A percentile compares a stretch with the other conserved stretches of the same genome.
phyloP scores from a whole-genome alignment of 805 yeast genomes.

The Brettanomyces custersianus region DNA sequence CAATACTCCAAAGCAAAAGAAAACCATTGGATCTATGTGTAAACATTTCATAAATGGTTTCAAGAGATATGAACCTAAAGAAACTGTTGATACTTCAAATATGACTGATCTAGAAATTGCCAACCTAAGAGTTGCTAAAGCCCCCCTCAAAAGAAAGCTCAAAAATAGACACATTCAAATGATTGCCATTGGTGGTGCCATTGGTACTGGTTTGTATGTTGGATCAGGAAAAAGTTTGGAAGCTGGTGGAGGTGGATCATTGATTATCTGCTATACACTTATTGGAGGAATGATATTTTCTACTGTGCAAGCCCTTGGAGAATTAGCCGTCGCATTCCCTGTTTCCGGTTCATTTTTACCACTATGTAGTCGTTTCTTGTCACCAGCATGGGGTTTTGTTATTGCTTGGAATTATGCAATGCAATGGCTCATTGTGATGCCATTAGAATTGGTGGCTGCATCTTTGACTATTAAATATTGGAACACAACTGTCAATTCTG shows the following conservation, averaged over 20 bases:
- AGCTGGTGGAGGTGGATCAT: conserved; percentile 68
- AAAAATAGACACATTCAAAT: conserved; percentile 63
- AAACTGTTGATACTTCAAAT: conserved; percentile 5
- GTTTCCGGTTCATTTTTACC: conserved; percentile 56
- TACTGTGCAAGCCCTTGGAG: conserved; percentile 60
- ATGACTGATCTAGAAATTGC: conserved; percentile 32
- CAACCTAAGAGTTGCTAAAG: conserved; percentile 36
- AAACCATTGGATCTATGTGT: too few species aligned
- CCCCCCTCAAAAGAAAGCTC: conserved; percentile 42
- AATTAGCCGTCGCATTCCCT: conserved; percentile 53
- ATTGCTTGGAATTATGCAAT: conserved; percentile 52
- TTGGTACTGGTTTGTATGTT: conserved; percentile 77
- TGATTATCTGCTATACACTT: conserved; percentile 51
- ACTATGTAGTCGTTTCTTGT: conserved; percentile 50
- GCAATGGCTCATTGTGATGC: conserved; percentile 46
- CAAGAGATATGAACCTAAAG: conserved; percentile 11
- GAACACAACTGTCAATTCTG: conserved; percentile 37
- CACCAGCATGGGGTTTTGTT: conserved; percentile 52
- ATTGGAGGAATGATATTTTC: conserved; percentile 53
- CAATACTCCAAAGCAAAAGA: too few species aligned
- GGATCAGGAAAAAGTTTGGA: conserved; percentile 58
- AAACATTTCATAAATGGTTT: conserved; percentile 14
- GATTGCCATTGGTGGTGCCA: conserved; percentile 80
- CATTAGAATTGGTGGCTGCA: conserved; percentile 48
- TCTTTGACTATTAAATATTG: conserved; percentile 42